These are phyloP conservation scores for Mollisiaceae sp. DNA, from an alignment of 2,329 filamentous ascomycete species.

Conservation along the genomic window DNA sequence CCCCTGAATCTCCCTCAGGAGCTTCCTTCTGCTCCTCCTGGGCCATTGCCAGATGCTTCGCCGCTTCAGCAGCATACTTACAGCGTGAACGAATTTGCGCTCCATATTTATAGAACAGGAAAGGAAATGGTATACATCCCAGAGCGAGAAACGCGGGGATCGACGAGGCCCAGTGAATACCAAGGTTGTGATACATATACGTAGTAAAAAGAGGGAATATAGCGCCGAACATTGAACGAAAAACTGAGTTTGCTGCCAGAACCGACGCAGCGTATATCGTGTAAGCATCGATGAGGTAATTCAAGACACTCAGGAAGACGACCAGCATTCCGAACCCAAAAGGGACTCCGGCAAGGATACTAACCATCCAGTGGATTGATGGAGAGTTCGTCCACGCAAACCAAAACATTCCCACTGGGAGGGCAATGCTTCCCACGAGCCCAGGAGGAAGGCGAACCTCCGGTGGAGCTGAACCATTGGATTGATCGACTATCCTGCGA, in stretches of 20 bases:
- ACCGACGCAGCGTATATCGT: constrained; percentile 79
- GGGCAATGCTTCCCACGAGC: no score
- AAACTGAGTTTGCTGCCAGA: constrained; percentile 72
- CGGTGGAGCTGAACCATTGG: no score
- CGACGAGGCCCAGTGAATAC: constrained; percentile 77
- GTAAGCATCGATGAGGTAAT: constrained; percentile 71
- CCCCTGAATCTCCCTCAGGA: no score
- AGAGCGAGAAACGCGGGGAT: constrained; percentile 77
- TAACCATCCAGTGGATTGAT: constrained; percentile 61
- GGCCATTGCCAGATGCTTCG: no score
- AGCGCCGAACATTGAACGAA: constrained; percentile 72
- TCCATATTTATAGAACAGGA: constrained; percentile 80
- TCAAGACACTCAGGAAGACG: constrained; percentile 67
- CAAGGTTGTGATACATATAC: constrained; percentile 54
- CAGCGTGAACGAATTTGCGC: constrained; percentile 65
- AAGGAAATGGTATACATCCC: constrained; percentile 74
- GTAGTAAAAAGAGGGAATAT: constrained; percentile 76
- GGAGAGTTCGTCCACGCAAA: constrained; percentile 62
- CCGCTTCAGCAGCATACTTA: constrained; percentile 72
- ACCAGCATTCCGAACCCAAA: constrained; percentile 56
- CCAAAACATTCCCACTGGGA: constrained; percentile 39
- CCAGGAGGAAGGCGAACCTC: no score
- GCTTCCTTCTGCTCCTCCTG: no score
- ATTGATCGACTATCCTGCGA: no score
- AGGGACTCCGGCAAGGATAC: constrained; percentile 46